Evolutionary conservation across 1,284 basidiomycete species (phyloP).

Genomic region (Inonotus hispidus): DNA sequence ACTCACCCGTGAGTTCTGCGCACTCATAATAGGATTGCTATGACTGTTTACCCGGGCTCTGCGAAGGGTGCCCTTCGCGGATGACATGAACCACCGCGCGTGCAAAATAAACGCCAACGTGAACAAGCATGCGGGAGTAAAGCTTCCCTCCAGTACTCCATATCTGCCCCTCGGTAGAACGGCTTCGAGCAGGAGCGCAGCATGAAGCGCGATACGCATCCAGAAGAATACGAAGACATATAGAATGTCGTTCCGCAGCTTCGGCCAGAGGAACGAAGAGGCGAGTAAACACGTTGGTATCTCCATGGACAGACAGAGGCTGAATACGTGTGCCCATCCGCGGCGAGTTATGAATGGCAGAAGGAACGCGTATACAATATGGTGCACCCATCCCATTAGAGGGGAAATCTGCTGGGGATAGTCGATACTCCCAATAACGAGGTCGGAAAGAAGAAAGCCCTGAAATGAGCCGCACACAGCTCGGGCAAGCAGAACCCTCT

Average conservation of each 20-base stretch:
- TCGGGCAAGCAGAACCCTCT: neutral
- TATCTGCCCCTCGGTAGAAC: neutral
- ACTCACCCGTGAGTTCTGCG: neutral
- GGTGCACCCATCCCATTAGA: constrained; percentile 3
- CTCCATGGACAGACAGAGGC: constrained; percentile 7
- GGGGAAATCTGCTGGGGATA: constrained; percentile 1
- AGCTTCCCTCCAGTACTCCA: neutral
- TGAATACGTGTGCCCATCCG: constrained; percentile 5
- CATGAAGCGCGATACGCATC: neutral
- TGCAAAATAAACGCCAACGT: neutral
- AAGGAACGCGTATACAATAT: neutral
- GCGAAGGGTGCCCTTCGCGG: neutral
- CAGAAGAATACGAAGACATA: neutral
- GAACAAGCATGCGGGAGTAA: neutral
- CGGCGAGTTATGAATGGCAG: neutral
- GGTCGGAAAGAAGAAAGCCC: constrained; percentile 10
- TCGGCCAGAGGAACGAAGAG: constrained; percentile 9
- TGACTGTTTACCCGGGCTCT: neutral
- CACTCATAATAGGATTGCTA: neutral
- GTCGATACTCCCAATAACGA: neutral
- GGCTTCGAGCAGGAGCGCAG: neutral
- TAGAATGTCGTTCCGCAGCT: neutral
- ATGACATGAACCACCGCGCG: constrained; percentile 1
- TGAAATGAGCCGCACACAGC: constrained; percentile 10
- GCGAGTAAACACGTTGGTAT: constrained; percentile 9